phyloP scores from a whole-genome alignment of 2,329 filamentous ascomycete species.

The Colletotrichum cereale region DNA sequence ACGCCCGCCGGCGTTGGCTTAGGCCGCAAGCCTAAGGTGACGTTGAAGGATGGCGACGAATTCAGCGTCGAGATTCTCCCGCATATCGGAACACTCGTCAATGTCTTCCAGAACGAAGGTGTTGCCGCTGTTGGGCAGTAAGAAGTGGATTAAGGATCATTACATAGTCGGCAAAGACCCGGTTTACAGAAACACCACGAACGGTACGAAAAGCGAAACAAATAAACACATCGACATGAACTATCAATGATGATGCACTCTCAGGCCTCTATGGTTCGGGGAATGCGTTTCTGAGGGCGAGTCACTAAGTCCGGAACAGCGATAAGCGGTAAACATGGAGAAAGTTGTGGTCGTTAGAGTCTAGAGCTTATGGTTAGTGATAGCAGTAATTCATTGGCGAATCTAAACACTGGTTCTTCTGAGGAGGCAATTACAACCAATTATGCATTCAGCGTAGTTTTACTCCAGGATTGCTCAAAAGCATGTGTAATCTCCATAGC shows the following conservation, averaged over 20 bases:
- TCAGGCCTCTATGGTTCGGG: neutral
- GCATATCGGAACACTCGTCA: slow-evolving; percentile 58
- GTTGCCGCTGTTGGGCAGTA: slow-evolving; percentile 7
- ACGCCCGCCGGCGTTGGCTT: slow-evolving; percentile 58
- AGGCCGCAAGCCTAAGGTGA: slow-evolving; percentile 52
- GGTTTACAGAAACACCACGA: too few relatives aligned
- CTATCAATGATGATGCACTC: too few relatives aligned
- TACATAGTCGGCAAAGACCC: too few relatives aligned
- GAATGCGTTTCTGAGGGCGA: neutral
- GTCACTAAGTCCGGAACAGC: neutral
- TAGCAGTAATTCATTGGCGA: too few relatives aligned
- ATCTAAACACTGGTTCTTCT: neutral
- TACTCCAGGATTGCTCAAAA: fast-evolving
- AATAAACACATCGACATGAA: too few relatives aligned
- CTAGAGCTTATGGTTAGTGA: too few relatives aligned
- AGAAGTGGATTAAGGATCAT: neutral
- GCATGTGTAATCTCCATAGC: neutral
- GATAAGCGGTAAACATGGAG: neutral
- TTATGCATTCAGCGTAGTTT: neutral
- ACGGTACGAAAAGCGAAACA: neutral
- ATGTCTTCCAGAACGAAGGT: slow-evolving; percentile 41
- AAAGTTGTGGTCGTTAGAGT: neutral
- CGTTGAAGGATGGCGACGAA: slow-evolving; percentile 55
- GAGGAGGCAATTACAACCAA: fast-evolving
- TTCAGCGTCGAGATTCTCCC: slow-evolving; percentile 58